Conservation (phyloP, 176 grass and related monocot genomes). For the Ensete glaucum region DNA sequence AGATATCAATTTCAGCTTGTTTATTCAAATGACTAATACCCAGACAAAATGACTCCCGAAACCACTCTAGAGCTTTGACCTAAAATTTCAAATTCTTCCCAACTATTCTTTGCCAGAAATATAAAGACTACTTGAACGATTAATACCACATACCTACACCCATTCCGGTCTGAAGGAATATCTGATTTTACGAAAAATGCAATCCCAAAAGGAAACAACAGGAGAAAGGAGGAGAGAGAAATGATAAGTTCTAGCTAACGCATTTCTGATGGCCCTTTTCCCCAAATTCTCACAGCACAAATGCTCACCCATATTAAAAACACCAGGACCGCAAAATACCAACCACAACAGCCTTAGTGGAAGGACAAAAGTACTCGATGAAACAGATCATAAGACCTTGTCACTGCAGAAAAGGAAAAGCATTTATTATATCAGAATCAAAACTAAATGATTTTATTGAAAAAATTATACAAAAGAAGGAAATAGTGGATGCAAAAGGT, state of each 20-base stretch:
- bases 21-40: background rate
- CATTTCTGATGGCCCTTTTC: conserved; percentile 39
- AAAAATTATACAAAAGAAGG: conserved; percentile 28
- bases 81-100: background rate
- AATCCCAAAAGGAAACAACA: conserved; percentile 69
- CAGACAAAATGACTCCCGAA: background rate
- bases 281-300: conserved; percentile 6
- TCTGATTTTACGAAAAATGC: conserved; percentile 80
- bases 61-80: background rate
- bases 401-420: conserved; percentile 21
- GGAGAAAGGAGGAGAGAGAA: conserved; percentile 64
- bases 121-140: conserved; percentile 8
- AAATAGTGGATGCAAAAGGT: background rate
- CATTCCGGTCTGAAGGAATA: conserved; percentile 85
- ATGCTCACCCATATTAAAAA: conserved; percentile 8
- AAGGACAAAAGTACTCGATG: background rate
- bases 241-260: conserved; percentile 46
- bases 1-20: background rate
- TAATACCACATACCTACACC: conserved; percentile 38
- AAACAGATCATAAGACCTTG: conserved; percentile 17
- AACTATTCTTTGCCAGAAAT: background rate
- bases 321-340: conserved; percentile 1
- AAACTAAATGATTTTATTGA: background rate
- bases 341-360: background rate
- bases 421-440: conserved; percentile 2